These are phyloP conservation scores for Calonectria crousiana DNA, from an alignment of 2,329 filamentous ascomycete species.

Conservation along the genomic window DNA sequence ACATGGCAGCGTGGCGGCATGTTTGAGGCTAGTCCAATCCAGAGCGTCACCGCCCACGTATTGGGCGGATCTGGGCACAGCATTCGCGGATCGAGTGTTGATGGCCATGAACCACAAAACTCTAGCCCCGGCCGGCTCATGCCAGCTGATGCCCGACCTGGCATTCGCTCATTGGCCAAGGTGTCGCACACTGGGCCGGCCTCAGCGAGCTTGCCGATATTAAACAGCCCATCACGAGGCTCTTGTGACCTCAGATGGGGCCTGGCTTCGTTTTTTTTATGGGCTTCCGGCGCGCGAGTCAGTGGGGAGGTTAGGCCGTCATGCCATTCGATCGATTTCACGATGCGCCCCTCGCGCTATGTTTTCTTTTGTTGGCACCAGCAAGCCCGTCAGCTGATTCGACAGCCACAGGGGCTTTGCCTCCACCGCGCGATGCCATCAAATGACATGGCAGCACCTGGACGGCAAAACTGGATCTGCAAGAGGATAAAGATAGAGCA, in stretches of 20 bases:
- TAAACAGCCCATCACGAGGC: background rate
- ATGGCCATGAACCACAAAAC: background rate
- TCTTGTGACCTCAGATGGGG: background rate
- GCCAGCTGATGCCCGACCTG: background rate
- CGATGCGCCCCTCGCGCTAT: background rate
- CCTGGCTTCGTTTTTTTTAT: background rate
- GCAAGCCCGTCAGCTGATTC: background rate
- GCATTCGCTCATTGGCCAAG: background rate
- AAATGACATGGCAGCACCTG: background rate
- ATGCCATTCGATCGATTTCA: constrained; percentile 1
- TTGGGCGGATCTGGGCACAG: background rate
- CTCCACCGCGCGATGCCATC: background rate
- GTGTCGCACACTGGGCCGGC: background rate
- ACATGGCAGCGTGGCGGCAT: background rate
- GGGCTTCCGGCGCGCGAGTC: background rate
- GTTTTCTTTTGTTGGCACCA: background rate
- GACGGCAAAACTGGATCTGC: background rate
- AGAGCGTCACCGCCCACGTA: background rate
- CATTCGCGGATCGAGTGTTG: background rate
- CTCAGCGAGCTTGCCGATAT: background rate
- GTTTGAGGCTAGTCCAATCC: background rate
- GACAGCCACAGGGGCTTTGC: background rate
- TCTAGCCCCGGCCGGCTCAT: background rate
- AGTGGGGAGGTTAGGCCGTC: background rate
- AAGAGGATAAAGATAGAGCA: background rate